phyloP scores from a whole-genome alignment of 1,139 yeast species.

The Yamadazyma atlantica region DNA sequence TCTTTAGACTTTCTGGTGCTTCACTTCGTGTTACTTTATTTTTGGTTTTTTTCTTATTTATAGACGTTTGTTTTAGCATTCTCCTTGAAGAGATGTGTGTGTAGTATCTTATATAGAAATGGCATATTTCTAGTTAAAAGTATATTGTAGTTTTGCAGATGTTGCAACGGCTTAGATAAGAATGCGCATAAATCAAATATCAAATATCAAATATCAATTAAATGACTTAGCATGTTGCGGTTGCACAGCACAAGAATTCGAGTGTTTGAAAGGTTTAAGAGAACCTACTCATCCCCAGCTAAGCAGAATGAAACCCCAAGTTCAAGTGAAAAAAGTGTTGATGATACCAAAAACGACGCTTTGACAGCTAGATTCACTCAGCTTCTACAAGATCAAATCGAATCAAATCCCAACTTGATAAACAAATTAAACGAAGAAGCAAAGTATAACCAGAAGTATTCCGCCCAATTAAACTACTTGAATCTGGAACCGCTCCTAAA shows the following conservation, averaged over 20 bases:
- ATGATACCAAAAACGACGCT: slow-evolving; percentile 4
- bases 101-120: no score
- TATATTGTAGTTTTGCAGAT: no score
- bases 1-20: no score
- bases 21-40: not conserved
- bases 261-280: not conserved
- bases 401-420: slow-evolving; percentile 21
- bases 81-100: no score
- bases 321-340: not conserved
- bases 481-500: slow-evolving; percentile 30
- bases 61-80: not conserved
- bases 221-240: not conserved
- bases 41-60: not conserved
- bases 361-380: slow-evolving; percentile 8
- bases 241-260: not conserved
- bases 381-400: slow-evolving; percentile 28
- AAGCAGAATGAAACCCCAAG: not conserved
- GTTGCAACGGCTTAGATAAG: no score
- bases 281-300: not conserved
- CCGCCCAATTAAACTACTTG: slow-evolving; percentile 23
- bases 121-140: no score
- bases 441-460: slow-evolving; percentile 17
- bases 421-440: slow-evolving; percentile 11
- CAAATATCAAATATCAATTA: no score
- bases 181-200: no score